Conservation (phyloP, 495 filamentous ascomycete genomes). For the Tuber indicum region DNA sequence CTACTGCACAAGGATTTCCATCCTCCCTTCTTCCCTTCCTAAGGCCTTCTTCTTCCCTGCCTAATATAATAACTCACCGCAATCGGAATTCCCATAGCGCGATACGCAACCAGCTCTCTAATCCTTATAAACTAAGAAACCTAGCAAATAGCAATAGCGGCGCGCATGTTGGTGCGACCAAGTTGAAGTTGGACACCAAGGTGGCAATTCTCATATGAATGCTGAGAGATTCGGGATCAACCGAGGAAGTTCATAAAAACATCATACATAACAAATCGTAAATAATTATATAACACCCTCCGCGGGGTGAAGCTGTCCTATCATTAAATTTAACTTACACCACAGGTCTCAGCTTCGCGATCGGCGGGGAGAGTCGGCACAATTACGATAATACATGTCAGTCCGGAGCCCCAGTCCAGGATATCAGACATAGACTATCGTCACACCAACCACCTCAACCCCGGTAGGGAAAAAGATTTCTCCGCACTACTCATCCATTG, state of each 20-base stretch:
- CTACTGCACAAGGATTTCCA: background rate
- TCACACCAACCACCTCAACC: background rate
- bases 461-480: background rate
- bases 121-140: background rate
- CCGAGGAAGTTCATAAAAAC: background rate
- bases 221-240: background rate
- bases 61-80: background rate
- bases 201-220: background rate
- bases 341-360: background rate
- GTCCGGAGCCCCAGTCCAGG: background rate
- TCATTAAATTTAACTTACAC: background rate
- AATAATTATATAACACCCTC: background rate
- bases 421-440: background rate
- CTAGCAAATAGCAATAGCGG: background rate
- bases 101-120: background rate
- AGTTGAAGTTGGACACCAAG: background rate
- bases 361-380: background rate
- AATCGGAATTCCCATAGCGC: background rate
- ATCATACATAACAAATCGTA: background rate
- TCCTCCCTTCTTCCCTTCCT: background rate
- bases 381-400: background rate
- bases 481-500: background rate
- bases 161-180: background rate
- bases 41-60: background rate
- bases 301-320: background rate